Conservation (phyloP, 805 yeast species). For the Saccharomycopsis fodiens region DNA sequence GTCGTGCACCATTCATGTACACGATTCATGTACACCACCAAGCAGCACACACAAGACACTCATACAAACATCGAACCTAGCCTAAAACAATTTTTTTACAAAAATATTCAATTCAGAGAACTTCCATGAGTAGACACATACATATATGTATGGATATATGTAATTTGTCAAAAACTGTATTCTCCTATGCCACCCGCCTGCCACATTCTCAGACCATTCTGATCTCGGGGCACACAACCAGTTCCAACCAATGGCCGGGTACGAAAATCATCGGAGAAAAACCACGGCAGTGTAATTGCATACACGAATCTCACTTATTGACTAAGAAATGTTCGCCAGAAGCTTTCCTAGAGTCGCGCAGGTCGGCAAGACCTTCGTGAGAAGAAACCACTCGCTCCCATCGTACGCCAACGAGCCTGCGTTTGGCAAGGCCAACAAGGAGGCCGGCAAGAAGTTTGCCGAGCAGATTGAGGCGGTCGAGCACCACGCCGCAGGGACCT, state of each 20-base stretch:
- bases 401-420: conserved; percentile 41
- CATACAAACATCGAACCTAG: too few species aligned
- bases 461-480: conserved; percentile 54
- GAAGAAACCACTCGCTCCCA: conserved; percentile 26
- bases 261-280: neutral
- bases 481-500: conserved; percentile 74
- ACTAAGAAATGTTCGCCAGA: conserved; percentile 8
- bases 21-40: too few species aligned
- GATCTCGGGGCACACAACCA: neutral
- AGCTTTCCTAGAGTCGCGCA: conserved; percentile 5
- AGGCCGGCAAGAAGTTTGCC: conserved; percentile 66
- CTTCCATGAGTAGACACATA: too few species aligned
- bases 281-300: neutral
- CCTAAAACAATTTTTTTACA: too few species aligned
- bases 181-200: too few species aligned
- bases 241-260: neutral
- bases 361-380: conserved; percentile 9
- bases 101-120: too few species aligned
- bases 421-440: conserved; percentile 40
- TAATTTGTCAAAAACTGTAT: too few species aligned
- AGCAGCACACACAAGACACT: too few species aligned
- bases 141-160: too few species aligned
- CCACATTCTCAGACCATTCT: too few species aligned
- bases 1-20: too few species aligned
- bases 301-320: neutral